Evolutionary conservation across 148 eudicot genomes (phyloP), one percentile per base, ranked within the genome.

Genomic region (Rhododendron griersonianum): DNA sequence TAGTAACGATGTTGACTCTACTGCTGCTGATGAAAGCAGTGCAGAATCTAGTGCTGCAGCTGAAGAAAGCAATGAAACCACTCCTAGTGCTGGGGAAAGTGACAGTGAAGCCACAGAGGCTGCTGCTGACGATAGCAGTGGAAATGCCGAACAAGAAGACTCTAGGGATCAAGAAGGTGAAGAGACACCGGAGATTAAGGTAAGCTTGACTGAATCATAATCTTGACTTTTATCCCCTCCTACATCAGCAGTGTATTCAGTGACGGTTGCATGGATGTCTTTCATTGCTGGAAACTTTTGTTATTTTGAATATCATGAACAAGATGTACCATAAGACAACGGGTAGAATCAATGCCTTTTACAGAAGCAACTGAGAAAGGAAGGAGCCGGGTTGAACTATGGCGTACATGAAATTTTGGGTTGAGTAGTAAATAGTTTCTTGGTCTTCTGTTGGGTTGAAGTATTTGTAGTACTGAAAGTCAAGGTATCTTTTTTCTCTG

Each of bases 111-210:
- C 87, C 30, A 30, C 85, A 23, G 81, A 83, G 39, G 90, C 91
- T 69, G 87, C 89, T 33, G 86, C 84, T 73, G 94, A 90, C 83
- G 93, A 91, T 84, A 88, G 87, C 86, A 88, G 67, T 73, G 93
- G 81, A 81, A 86, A 90, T 87, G 87, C 90, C 65, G 93, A 94
- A 89, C 71, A 84, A 61, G 95, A 90, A 87, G 87, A 39, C 61
- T 51, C 88, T 23, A 91, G 48, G 14, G 87, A 86, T 81, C 89
- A 89, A 80, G 94, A 92, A 47, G 89, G 84, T 87, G 98, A 93
- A 39, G 92, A 92, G 85, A 48, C 92, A 39, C 93, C 95, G 75
- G 95, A 92, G 87, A 84, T 95, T 57, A 95, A 94, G 97, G 98
- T 95, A 78, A 18, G 86, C 53, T 65, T 87, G 59, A 15, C 5